Base-by-base conservation (phyloP, 2,329 filamentous ascomycete species). In the Chaetomiaceae sp. region DNA sequence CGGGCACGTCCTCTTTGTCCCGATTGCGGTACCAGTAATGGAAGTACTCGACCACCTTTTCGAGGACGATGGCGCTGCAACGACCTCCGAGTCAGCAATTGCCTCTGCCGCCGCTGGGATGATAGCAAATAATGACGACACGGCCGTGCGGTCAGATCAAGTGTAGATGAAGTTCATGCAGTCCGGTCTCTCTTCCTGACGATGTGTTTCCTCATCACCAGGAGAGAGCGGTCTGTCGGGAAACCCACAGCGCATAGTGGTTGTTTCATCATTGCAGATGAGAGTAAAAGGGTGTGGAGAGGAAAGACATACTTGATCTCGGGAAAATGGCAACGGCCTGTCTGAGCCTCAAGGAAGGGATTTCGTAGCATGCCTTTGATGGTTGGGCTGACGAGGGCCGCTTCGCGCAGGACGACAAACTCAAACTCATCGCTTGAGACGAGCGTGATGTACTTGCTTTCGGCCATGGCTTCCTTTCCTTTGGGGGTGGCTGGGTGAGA, bases 41-140 rank as follows among this genome's bases (percentile, higher is more conserved):
- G 57, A 90, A 85, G 71, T 91, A 92, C 70, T 91, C 86, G 68
- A 85, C 87, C 29, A 91, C 84, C 66, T 89, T 90, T 67, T 91
- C 87, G 2, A 92, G 80, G 5, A 90, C 80, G 48, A 85, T 74
- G 58, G 82, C 85, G 69, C 86, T 90, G 67, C 13, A 29, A n/a
- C n/a, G 5, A 4, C 8, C 11, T 20, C 38, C 3, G 21, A 53
- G 58, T 65, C 56, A 66, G 61, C 55, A 57, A n/a, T n/a, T n/a
- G n/a, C n/a, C n/a, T n/a, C n/a, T n/a, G n/a, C n/a, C n/a, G n/a
- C n/a, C 25, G n/a, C 16, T 37, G 37, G 21, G 16, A 34, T 27
- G 51, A 48, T 5, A 27, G 30, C 10, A 3, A 23, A 21, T 32
- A 11, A 29, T 27, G 16, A 30, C 16, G 23, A 13, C 9, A 8